Evolutionary conservation across 2,329 filamentous ascomycete species (phyloP).

Genomic region (Gremmenia infestans): DNA sequence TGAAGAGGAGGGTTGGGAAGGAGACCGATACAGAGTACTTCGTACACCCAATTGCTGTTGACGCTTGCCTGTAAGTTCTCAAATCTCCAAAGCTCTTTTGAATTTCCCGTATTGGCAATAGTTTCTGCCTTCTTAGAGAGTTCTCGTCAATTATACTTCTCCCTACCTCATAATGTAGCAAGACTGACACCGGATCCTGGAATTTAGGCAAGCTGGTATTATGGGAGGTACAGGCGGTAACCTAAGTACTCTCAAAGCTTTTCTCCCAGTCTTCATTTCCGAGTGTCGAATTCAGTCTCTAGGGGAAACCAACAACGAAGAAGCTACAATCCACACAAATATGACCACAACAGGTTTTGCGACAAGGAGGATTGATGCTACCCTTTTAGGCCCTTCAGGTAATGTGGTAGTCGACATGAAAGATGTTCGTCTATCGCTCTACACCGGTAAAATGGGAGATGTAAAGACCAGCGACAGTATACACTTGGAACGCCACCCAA

Average conservation of each 20-base stretch:
- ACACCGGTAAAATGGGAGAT: neutral
- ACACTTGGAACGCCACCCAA: neutral
- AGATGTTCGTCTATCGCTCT: neutral
- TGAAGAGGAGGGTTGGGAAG: too few relatives aligned
- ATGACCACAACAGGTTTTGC: neutral
- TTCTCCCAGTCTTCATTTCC: neutral
- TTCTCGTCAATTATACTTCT: too few relatives aligned
- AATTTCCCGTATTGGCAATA: too few relatives aligned
- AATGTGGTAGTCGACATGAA: neutral
- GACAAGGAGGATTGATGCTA: neutral
- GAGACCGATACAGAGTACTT: neutral
- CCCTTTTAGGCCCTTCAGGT: neutral
- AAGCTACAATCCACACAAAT: neutral
- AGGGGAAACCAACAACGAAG: neutral
- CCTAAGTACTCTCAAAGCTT: neutral
- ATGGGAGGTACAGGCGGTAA: neutral
- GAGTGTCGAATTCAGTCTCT: neutral
- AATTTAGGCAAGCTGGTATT: too few relatives aligned
- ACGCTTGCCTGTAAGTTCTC: neutral
- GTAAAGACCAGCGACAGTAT: neutral
- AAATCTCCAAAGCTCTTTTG: neutral
- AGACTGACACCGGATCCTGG: too few relatives aligned
- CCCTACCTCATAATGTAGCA: too few relatives aligned
- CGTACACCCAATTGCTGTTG: neutral
- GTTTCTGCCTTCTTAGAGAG: too few relatives aligned